phyloP scores from a whole-genome alignment of 2,329 filamentous ascomycete genomes.

The Madurella mycetomatis region DNA sequence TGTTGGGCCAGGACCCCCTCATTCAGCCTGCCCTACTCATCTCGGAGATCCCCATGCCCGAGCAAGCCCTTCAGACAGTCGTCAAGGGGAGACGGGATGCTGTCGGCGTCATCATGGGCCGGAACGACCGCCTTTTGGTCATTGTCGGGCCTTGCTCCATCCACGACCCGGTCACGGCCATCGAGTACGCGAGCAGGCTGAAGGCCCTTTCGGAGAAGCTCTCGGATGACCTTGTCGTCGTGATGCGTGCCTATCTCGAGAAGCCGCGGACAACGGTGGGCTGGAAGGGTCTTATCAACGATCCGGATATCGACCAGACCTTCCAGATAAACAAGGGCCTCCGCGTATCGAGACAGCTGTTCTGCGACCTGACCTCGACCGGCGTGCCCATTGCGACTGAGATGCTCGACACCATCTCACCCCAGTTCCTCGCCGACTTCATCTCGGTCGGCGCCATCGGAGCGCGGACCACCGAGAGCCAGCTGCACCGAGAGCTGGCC shows the following conservation, averaged over 20 bases:
- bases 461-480: conserved; percentile 91
- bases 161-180: conserved; percentile 82
- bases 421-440: conserved; percentile 93
- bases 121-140: conserved; percentile 83
- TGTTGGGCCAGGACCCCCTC: conserved; percentile 89
- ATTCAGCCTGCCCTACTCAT: conserved; percentile 85
- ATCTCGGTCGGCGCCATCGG: conserved; percentile 95
- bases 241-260: conserved; percentile 99
- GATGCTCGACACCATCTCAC: conserved; percentile 98
- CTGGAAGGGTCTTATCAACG: conserved; percentile 99
- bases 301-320: conserved; percentile 93
- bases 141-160: conserved; percentile 96
- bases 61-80: conserved; percentile 61
- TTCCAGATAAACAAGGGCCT: conserved; percentile 99
- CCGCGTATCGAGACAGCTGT: conserved; percentile 85
- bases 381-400: conserved; percentile 96
- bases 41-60: conserved; percentile 72
- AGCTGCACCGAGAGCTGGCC: conserved; percentile 92
- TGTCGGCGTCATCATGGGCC: conserved; percentile 71
- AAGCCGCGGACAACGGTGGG: conserved; percentile 97
- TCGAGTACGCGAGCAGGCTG: conserved; percentile 82
- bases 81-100: conserved; percentile 65
- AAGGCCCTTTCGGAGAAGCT: conserved; percentile 75
- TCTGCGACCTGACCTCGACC: conserved; percentile 77
- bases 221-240: conserved; percentile 76